phyloP scores from a whole-genome alignment of 2,329 filamentous ascomycete genomes.

The Stachybotrys chlorohalonatus region DNA sequence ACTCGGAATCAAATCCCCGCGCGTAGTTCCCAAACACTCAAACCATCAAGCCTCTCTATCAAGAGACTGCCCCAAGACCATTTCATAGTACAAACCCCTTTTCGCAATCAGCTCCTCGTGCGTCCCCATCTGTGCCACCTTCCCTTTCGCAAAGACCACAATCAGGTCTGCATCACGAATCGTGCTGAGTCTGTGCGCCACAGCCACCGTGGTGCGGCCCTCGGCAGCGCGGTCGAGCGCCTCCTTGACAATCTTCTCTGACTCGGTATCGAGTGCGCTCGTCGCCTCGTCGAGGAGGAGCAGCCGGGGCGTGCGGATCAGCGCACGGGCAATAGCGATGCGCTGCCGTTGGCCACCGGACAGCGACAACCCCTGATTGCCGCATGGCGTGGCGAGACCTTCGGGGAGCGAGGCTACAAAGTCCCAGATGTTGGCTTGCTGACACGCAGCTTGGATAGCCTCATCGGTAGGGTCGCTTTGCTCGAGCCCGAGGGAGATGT shows the following conservation, averaged over 20 bases:
- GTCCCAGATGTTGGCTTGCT: slow-evolving; percentile 45
- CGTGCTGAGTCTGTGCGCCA: slow-evolving; percentile 51
- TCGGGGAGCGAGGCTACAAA: slow-evolving; percentile 48
- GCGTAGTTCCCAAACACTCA: slow-evolving; percentile 1
- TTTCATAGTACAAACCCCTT: slow-evolving; percentile 41
- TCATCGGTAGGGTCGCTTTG: slow-evolving; percentile 19
- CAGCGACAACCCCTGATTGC: slow-evolving; percentile 58
- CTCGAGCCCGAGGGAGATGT: slow-evolving; percentile 40
- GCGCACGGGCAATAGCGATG: slow-evolving; percentile 62
- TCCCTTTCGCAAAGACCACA: slow-evolving; percentile 42
- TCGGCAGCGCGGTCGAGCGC: slow-evolving; percentile 42
- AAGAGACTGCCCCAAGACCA: slow-evolving; percentile 37
- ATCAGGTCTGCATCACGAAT: slow-evolving; percentile 53
- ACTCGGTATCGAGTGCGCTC: slow-evolving; percentile 52
- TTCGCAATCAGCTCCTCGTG: slow-evolving; percentile 46
- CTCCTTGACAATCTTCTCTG: slow-evolving; percentile 55
- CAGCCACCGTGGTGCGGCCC: slow-evolving; percentile 48
- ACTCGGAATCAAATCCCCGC: neutral
- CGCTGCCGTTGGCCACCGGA: slow-evolving; percentile 67
- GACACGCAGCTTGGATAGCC: slow-evolving; percentile 38
- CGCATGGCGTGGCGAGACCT: slow-evolving; percentile 54
- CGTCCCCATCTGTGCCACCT: slow-evolving; percentile 49
- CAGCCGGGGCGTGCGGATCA: slow-evolving; percentile 57
- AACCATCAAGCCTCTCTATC: slow-evolving; percentile 19
- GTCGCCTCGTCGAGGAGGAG: slow-evolving; percentile 70